Evolutionary conservation across 73 alveolate species (phyloP).

Genomic region (Symbiodinium pilosum): DNA sequence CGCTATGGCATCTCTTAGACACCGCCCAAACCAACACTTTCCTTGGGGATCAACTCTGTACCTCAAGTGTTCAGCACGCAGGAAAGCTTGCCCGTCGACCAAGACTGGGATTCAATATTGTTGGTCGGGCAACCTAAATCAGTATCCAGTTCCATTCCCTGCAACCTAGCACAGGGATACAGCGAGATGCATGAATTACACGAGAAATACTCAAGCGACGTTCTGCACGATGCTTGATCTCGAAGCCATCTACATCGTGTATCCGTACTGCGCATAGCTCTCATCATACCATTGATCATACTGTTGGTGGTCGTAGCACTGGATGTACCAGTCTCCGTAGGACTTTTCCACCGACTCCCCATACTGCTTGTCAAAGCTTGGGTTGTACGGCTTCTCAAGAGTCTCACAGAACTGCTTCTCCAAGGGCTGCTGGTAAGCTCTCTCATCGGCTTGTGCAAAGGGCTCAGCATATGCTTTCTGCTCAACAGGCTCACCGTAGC

Average conservation of each 20-base stretch:
- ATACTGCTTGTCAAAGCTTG: not conserved
- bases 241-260: not conserved
- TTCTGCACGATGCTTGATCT: conserved; percentile 8
- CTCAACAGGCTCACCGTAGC: not conserved
- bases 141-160: conserved; percentile 18
- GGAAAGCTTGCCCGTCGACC: conserved; percentile 10
- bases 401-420: conserved; percentile 19
- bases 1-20: not conserved
- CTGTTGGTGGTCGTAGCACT: not conserved
- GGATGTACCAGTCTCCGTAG: not conserved
- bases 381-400: not conserved
- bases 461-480: not conserved
- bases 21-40: conserved; percentile 6
- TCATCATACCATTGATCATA: conserved; percentile 15
- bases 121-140: not conserved
- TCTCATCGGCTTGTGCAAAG: not conserved
- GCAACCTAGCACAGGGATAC: conserved; percentile 20
- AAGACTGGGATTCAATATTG: not conserved
- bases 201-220: conserved; percentile 5
- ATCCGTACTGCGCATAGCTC: not conserved
- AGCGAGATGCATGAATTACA: conserved; percentile 19
- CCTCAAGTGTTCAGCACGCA: not conserved
- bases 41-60: conserved; percentile 3
- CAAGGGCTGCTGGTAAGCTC: not conserved
- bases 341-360: conserved; percentile 7